Base-by-base conservation (phyloP, 495 filamentous ascomycete species). In the Penicillium soppii region DNA sequence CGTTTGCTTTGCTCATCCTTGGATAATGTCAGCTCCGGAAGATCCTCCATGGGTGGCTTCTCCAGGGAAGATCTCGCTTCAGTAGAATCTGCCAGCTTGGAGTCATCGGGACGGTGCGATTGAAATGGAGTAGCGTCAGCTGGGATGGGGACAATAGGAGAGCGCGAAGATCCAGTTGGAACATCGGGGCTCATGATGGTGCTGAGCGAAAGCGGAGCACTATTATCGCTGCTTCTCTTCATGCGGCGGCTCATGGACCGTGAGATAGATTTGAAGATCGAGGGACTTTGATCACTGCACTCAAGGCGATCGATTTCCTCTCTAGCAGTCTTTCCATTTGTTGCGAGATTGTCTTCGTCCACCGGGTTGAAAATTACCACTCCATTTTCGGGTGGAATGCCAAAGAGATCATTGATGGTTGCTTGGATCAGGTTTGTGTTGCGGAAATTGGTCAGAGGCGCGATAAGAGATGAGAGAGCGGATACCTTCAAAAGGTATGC, bases 401-500 rank as follows among this genome's bases (percentile, higher is more conserved):
- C 80, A 7, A 95, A 70, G 4, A 82, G 69, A 7, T 87, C 83
- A 13, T 83, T 73, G 55, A 97, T 72, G 59, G 83, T 85, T 2
- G 71, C 70, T 55, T 90, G 84, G 12, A 94, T 80, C 32, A 95
- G 67, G n/a, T 73, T 76, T 3, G 90, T 84, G 68, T 91, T 92
- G 32, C 91, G 84, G 41, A 88, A 88, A 68, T 96, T 97, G 30
- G 82, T 90, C 3, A 86, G 80, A 0, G 90, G 85, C 17, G 82
- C 83, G 27, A 95, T 72, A 44, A 88, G 74, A 2, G 71, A 76
- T 0, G 86, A 78, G 13, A 94, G 76, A 3, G 90, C 83, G 46
- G 77, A 86, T 30, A 97, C 82, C 45, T 88, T 89, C 56, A 96
- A 69, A 37, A 85, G 76, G 57, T 95, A 97, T 13, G 89, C 87